Base-by-base conservation (phyloP, 305 asterid species). In the Solanum hybrid region DNA sequence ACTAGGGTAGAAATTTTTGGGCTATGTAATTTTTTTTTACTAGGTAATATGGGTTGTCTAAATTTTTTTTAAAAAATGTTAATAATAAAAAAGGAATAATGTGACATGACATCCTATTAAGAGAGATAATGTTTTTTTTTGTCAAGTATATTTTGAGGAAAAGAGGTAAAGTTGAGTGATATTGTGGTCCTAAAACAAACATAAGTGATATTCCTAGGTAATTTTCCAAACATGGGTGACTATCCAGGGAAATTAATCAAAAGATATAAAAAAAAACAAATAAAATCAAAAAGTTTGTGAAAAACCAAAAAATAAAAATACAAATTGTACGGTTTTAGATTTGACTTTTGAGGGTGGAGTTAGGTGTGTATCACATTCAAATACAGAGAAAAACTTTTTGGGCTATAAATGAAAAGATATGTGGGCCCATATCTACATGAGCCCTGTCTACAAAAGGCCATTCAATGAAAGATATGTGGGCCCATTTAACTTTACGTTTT, bases 331-430 rank as follows among this genome's bases (percentile, higher is more conserved):
- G 89, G 56, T 36, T 66, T n/a, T 51, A 37, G 6, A 80, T 72
- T 89, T 92, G 94, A 91, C 92, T 27, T 42, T 92, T 92, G 91
- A 35, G 91, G 12, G 56, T 14, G 6, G 78, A 11, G 93, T 91
- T 93, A 90, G 95, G 95, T 92, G 22, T 14, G 87, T 31, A 79
- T 93, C 94, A 92, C 94, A 82, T 82, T 91, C 91, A 90, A 42
- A 89, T 51, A 87, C 17, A 38, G 35, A 60, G 73, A 9, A 46
- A 40, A 42, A 22, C 87, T 46, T 82, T 82, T 46, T 27, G 40
- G 20, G 29, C 38, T 69, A 46, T 46, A 46, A 82, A 82, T 82
- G 87, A 14, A 78, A 82, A 82, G 72, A 1, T 3, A 10, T 24
- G 10, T 89, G 92, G 92, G 60, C 85, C 90, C 91, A 92, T 77